These are phyloP conservation scores for Naganishia sp. DNA, from an alignment of 1,284 basidiomycete genomes.

Conservation along the genomic window DNA sequence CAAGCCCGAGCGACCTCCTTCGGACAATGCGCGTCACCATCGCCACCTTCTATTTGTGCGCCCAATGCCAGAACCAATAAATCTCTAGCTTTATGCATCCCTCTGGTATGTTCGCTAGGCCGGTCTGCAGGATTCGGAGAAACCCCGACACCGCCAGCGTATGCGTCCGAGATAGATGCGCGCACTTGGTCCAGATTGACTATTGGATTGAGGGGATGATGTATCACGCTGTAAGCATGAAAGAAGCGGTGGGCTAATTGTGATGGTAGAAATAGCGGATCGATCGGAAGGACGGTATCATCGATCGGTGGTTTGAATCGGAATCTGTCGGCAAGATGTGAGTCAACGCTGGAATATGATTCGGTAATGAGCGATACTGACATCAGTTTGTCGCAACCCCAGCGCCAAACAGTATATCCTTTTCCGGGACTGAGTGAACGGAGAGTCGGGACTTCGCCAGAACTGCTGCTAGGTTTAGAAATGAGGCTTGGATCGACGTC, in stretches of 20 bases:
- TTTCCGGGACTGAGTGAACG: background rate
- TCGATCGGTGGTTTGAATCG: slow-evolving; percentile 18
- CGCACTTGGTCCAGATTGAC: slow-evolving; percentile 25
- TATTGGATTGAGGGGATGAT: slow-evolving; percentile 27
- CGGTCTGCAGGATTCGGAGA: slow-evolving; percentile 2
- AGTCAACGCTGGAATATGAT: background rate
- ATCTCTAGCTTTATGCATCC: slow-evolving; percentile 25
- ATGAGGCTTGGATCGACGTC: background rate
- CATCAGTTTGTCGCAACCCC: slow-evolving; percentile 26
- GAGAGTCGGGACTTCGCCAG: background rate
- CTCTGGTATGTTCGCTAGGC: background rate
- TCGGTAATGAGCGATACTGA: background rate
- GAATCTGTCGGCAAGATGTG: background rate
- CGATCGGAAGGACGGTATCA: slow-evolving; percentile 19
- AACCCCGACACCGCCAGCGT: slow-evolving; percentile 8
- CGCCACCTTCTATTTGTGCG: slow-evolving; percentile 32
- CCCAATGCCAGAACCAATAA: slow-evolving; percentile 30
- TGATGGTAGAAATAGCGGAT: slow-evolving; percentile 30
- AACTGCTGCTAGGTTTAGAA: background rate
- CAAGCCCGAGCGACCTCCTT: slow-evolving; percentile 30
- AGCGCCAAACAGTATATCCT: slow-evolving; percentile 13
- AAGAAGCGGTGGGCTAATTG: slow-evolving; percentile 30
- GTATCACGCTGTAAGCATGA: slow-evolving; percentile 23
- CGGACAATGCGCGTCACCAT: slow-evolving; percentile 31
- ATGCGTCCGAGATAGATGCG: slow-evolving; percentile 22